phyloP scores from a whole-genome alignment of 441 rosid genomes.

The Gossypium schwendimanii region DNA sequence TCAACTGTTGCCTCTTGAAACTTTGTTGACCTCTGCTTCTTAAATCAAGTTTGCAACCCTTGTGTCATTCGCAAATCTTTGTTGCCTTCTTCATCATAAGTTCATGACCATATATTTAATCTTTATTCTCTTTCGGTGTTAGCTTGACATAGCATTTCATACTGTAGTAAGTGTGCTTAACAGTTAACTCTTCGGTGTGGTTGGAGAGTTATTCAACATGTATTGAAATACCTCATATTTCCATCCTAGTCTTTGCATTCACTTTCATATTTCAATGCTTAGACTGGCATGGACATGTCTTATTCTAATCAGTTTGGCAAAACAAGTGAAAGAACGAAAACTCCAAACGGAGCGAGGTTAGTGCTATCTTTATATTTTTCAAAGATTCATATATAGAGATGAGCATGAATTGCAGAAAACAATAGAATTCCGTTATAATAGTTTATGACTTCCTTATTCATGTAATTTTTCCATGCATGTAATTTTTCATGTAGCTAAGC shows the following conservation, averaged over 20 bases:
- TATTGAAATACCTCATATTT: not conserved
- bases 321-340: not conserved
- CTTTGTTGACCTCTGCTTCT: not conserved
- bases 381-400: not conserved
- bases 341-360: not conserved
- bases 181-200: not conserved
- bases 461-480: not conserved
- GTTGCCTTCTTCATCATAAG: not conserved
- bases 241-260: not conserved
- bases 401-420: not conserved
- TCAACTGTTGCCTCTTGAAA: not conserved
- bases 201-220: not conserved
- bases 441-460: not conserved
- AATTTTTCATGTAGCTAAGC: not conserved
- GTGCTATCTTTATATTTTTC: not conserved
- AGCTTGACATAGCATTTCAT: not conserved
- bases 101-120: not conserved
- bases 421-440: not conserved
- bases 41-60: not conserved
- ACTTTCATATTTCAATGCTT: not conserved
- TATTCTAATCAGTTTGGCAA: not conserved
- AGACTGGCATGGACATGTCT: not conserved
- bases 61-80: not conserved
- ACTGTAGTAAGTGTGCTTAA: not conserved
- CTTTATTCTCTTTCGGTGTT: not conserved